Conservation (phyloP, 2,329 filamentous ascomycete genomes). For the Colletotrichum phormii region DNA sequence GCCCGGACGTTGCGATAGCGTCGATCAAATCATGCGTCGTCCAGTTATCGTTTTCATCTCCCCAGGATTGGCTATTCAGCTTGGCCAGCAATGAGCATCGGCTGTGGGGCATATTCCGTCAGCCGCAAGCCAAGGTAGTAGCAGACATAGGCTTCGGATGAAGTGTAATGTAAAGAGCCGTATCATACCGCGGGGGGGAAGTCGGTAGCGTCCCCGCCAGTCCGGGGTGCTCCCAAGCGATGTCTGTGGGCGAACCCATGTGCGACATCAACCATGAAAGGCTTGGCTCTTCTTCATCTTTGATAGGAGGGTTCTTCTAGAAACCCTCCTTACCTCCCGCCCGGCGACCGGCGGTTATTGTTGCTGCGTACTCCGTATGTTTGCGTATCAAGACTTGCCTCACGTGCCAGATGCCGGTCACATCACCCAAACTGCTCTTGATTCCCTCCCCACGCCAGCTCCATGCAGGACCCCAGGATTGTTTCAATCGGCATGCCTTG, state of each 20-base stretch:
- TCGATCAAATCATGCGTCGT: neutral
- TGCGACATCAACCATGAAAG: neutral
- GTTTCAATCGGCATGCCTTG: constrained; percentile 1
- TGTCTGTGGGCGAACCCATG: neutral
- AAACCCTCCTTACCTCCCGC: neutral
- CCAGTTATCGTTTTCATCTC: neutral
- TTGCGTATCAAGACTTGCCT: constrained; percentile 3
- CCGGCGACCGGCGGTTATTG: neutral
- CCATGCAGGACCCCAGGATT: constrained; percentile 9
- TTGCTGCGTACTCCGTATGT: neutral
- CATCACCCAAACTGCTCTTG: neutral
- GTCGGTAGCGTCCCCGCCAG: neutral
- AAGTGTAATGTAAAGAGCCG: neutral
- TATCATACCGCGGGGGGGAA: neutral
- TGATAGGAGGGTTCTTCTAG: constrained; percentile 1
- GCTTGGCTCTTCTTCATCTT: neutral
- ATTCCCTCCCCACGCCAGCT: neutral
- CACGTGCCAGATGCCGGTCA: constrained; percentile 5
- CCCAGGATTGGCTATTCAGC: neutral
- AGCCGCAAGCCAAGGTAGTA: neutral
- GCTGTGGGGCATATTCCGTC: neutral
- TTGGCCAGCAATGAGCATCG: neutral
- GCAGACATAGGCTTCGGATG: neutral
- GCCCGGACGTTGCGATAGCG: neutral
- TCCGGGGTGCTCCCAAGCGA: constrained; percentile 4